Conservation (phyloP, 768 basidiomycete genomes). For the Mycena filopes region DNA sequence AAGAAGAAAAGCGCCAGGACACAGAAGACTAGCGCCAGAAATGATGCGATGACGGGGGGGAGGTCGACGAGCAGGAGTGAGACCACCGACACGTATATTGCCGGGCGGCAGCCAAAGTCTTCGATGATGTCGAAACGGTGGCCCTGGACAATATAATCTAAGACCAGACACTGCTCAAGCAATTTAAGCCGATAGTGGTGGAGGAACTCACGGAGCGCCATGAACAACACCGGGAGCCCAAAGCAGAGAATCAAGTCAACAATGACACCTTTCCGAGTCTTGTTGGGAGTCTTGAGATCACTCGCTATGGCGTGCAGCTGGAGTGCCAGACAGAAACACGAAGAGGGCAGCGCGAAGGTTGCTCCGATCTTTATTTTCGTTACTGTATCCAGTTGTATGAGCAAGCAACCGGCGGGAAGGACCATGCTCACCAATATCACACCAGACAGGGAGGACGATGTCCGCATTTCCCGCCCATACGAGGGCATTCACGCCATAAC, state of each 20-base stretch:
- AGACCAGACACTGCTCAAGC: neutral
- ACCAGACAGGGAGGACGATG: slow-evolving; percentile 68
- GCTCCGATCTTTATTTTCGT: slow-evolving; percentile 65
- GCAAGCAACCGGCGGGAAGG: too few relatives aligned
- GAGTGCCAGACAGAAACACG: slow-evolving; percentile 64
- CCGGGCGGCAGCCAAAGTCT: slow-evolving; percentile 60
- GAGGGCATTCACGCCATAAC: slow-evolving; percentile 66
- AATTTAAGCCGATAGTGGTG: neutral
- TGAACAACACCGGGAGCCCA: slow-evolving; percentile 65
- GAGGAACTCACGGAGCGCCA: slow-evolving; percentile 64
- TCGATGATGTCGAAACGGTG: slow-evolving; percentile 71
- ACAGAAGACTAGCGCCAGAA: slow-evolving; percentile 6
- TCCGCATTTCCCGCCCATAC: slow-evolving; percentile 68
- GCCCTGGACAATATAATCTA: slow-evolving; percentile 69
- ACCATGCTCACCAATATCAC: slow-evolving; percentile 72
- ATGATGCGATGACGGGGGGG: neutral
- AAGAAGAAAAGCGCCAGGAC: slow-evolving; percentile 6
- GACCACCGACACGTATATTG: slow-evolving; percentile 11
- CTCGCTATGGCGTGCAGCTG: slow-evolving; percentile 57
- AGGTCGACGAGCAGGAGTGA: slow-evolving; percentile 17
- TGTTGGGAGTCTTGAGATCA: slow-evolving; percentile 38
- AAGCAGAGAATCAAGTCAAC: slow-evolving; percentile 63
- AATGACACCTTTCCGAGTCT: slow-evolving; percentile 32
- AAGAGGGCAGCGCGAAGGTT: slow-evolving; percentile 66
- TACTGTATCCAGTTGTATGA: slow-evolving; percentile 47